Percentiles rank a stretch among this genome's conserved stretches.
Evolutionary conservation across 169 alveolate species (phyloP).

Genomic region (Eimeria zaria): DNA sequence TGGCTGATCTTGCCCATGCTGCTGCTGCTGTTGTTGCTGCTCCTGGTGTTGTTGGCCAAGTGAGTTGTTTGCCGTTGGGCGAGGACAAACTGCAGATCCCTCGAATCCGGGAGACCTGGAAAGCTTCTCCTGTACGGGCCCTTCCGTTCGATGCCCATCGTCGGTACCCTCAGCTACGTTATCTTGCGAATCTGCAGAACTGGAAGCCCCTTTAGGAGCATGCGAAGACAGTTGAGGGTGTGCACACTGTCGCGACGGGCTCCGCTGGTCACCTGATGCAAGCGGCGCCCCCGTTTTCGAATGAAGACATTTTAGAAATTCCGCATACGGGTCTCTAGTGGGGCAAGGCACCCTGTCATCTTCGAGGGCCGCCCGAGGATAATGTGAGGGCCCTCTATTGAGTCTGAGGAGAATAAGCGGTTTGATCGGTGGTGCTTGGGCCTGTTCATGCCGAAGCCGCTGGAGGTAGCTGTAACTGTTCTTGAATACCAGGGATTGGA

Average conservation of each 20-base stretch:
- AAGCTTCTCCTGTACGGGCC: not conserved
- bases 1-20: not conserved
- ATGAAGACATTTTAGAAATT: slow-evolving; percentile 10
- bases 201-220: not conserved
- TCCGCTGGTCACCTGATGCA: not conserved
- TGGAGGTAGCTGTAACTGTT: slow-evolving; percentile 59
- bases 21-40: slow-evolving; percentile 50
- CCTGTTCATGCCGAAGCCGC: slow-evolving; percentile 18
- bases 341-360: slow-evolving; percentile 39
- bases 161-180: not conserved
- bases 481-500: slow-evolving; percentile 34
- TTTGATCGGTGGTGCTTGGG: slow-evolving; percentile 31
- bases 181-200: slow-evolving; percentile 4
- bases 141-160: not conserved
- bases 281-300: slow-evolving; percentile 9
- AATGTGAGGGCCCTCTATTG: slow-evolving; percentile 34
- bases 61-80: slow-evolving; percentile 17
- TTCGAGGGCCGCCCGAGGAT: slow-evolving; percentile 27
- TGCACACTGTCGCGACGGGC: not conserved
- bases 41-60: slow-evolving; percentile 11
- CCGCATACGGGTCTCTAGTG: slow-evolving; percentile 58
- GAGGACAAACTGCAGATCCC: not conserved
- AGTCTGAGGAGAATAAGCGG: slow-evolving; percentile 46
- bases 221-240: not conserved
- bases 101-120: not conserved